Base-by-base conservation (phyloP, 2,329 filamentous ascomycete genomes). In the Trichoderma koningii region DNA sequence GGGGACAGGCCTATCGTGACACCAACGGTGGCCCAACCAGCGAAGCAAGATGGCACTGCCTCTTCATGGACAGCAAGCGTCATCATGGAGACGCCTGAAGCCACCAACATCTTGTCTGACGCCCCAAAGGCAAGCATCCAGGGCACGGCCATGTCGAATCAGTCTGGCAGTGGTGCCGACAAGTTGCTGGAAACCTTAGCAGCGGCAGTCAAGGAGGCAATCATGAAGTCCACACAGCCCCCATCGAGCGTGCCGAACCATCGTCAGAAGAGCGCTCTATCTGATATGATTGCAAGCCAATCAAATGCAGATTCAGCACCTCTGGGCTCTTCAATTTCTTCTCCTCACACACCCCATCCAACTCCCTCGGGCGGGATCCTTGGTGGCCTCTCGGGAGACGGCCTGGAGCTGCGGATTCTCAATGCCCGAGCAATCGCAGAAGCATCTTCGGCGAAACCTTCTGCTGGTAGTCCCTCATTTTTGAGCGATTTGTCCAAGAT, bases 401-500 rank as follows among this genome's bases (percentile, higher is more conserved):
- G 34, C 26, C 50, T 61, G 9, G 23, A 14, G 21, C 41, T 50
- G 26, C 30, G 48, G 23, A 30, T 41, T 19, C 41, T 48, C 55
- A 21, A 28, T 34, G 28, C 53, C 5, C 48, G 41, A 28, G 21
- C 28, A 17, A 23, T 17, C 15, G n/a, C 45, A 19, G 51, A 66
- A 9, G 6, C 30, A 12, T 19, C 64, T 12, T 30, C 65, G 9
- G 44, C 63, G 4, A 23, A 9, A 15, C 26, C 55, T 60, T 50
- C 23, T 10, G 48, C 3, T 28, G 48, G 41, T 19, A 42, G 19
- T 3, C 28, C 69, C 30, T 70, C 69, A 7, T 53, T 72, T 14
- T 51, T 73, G 6, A 55, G 55, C 15, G 59, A 59, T n/a, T 56
- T 71, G 9, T 69, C 71, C 2, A 48, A 60, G 14, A 57, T 73